Evolutionary conservation across 108 stramenopile genomes (phyloP).

Genomic region (Licmophora abbreviata): DNA sequence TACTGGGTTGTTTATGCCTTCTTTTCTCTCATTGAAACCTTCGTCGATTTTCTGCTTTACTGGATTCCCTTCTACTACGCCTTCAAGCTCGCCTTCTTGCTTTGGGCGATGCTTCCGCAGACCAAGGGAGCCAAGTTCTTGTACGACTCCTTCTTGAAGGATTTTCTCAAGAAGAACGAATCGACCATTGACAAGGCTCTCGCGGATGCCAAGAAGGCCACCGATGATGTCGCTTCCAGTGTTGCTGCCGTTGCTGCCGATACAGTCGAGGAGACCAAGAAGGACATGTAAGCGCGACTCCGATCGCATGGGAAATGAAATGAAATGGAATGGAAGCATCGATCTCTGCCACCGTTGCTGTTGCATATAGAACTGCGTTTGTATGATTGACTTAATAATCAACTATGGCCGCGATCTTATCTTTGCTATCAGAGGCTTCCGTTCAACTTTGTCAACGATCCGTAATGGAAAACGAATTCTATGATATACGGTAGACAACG

Average conservation of each 20-base stretch:
- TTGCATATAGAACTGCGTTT: too few relatives aligned
- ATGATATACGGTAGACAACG: too few relatives aligned
- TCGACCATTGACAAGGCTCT: conserved; percentile 76
- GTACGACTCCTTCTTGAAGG: conserved; percentile 81
- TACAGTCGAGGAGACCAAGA: too few relatives aligned
- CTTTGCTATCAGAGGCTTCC: too few relatives aligned
- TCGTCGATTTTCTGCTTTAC: conserved; percentile 72
- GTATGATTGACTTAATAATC: too few relatives aligned
- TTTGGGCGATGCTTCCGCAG: conserved; percentile 90
- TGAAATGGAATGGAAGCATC: too few relatives aligned
- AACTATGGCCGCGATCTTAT: too few relatives aligned
- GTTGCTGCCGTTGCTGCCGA: conserved; percentile 17
- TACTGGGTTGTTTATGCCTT: conserved; percentile 94
- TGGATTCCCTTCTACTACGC: conserved; percentile 95
- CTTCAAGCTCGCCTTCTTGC: conserved; percentile 90
- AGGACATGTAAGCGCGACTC: too few relatives aligned
- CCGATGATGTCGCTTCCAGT: conserved; percentile 11
- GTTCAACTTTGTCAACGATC: too few relatives aligned
- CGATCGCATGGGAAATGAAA: too few relatives aligned
- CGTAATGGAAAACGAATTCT: too few relatives aligned
- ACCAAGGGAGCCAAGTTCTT: conserved; percentile 86
- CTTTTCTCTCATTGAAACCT: conserved; percentile 87
- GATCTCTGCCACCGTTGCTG: too few relatives aligned
- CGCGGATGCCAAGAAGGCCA: conserved; percentile 53
- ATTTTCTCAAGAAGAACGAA: conserved; percentile 78